These are phyloP conservation scores for Cercospora sp. DNA, from an alignment of 2,329 filamentous ascomycete species.

Conservation along the genomic window DNA sequence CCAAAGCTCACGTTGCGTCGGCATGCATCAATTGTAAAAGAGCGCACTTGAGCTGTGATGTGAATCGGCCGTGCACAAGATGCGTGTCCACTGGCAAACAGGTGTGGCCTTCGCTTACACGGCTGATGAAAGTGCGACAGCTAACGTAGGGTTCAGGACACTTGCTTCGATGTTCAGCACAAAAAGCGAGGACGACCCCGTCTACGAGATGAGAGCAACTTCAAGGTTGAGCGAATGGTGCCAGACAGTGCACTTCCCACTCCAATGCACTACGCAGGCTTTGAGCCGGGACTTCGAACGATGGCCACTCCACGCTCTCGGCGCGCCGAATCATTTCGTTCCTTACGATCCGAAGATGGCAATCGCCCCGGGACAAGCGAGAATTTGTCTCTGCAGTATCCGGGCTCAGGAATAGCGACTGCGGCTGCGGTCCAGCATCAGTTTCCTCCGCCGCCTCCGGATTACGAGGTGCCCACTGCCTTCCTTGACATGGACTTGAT, in stretches of 20 bases:
- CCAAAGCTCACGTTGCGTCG: conserved; percentile 72
- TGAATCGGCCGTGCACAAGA: conserved; percentile 74
- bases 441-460: conserved; percentile 14
- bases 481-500: conserved; percentile 51
- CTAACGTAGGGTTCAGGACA: conserved; percentile 55
- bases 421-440: conserved; percentile 23
- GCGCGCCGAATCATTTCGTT: conserved; percentile 38
- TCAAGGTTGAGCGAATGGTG: conserved; percentile 28
- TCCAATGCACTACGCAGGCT: conserved; percentile 26
- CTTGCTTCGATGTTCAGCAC: conserved; percentile 80
- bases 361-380: conserved; percentile 27
- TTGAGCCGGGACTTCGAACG: conserved; percentile 20
- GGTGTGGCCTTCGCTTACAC: conserved; percentile 41
- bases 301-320: conserved; percentile 32
- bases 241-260: conserved; percentile 19
- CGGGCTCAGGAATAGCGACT: conserved; percentile 21
- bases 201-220: conserved; percentile 63
- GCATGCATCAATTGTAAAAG: conserved; percentile 84
- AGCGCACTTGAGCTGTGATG: conserved; percentile 68
- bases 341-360: conserved; percentile 35
- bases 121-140: not conserved
- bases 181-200: conserved; percentile 80
- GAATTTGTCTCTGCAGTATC: conserved; percentile 24
- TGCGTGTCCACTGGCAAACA: conserved; percentile 75
- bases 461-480: conserved; percentile 39